phyloP scores from a whole-genome alignment of 768 basidiomycete genomes.

The Boletus eberwhitei region DNA sequence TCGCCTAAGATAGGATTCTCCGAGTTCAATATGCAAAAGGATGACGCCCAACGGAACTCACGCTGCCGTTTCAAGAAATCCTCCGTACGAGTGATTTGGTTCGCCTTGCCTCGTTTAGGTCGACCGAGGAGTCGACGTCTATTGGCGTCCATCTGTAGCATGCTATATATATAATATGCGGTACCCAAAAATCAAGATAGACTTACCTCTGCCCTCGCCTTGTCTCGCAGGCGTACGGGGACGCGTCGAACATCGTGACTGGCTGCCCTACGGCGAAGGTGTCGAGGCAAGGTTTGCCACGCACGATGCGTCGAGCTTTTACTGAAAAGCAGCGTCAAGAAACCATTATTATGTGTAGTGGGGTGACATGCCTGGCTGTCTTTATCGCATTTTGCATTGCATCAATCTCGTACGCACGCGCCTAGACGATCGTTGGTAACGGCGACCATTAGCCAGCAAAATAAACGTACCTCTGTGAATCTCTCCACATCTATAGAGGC shows the following conservation, averaged over 20 bases:
- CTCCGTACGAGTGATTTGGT: conserved; percentile 55
- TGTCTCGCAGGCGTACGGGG: conserved; percentile 75
- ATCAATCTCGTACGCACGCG: conserved; percentile 83
- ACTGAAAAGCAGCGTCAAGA: conserved; percentile 35
- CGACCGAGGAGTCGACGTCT: conserved; percentile 41
- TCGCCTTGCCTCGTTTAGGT: conserved; percentile 65
- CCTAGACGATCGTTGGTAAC: conserved; percentile 40
- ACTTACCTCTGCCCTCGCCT: conserved; percentile 78
- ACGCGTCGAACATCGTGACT: conserved; percentile 93
- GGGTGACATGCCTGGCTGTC: conserved; percentile 53
- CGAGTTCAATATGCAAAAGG: neutral
- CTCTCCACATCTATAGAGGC: conserved; percentile 80
- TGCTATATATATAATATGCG: conserved; percentile 29
- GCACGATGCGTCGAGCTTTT: conserved; percentile 71
- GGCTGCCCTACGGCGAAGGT: conserved; percentile 87
- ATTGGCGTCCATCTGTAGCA: conserved; percentile 49
- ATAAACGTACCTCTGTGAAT: conserved; percentile 67
- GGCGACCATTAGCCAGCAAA: neutral
- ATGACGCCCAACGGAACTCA: conserved; percentile 29
- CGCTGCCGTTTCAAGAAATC: conserved; percentile 71
- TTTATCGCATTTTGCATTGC: conserved; percentile 90
- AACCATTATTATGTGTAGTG: fast-evolving
- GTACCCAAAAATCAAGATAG: neutral
- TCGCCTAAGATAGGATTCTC: conserved; percentile 46
- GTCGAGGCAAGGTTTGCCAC: conserved; percentile 92